These are phyloP conservation scores for Ogataea sp. DNA, from an alignment of 805 yeast genomes.

Conservation along the genomic window DNA sequence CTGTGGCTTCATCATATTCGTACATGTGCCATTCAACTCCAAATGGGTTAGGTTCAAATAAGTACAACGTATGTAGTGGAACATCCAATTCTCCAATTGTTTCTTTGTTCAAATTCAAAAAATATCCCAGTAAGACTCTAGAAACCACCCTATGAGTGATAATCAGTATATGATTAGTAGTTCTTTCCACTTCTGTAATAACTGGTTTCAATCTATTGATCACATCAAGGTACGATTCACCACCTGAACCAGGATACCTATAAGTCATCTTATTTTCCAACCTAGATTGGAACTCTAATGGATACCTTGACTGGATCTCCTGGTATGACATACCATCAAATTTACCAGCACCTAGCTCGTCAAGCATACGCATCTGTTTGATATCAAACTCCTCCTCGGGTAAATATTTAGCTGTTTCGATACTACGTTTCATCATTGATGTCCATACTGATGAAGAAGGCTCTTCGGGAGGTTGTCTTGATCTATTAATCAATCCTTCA, in stretches of 20 bases:
- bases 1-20: slow-evolving; percentile 72
- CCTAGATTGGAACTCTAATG: slow-evolving; percentile 74
- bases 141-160: slow-evolving; percentile 90
- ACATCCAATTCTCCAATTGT: slow-evolving; percentile 86
- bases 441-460: slow-evolving; percentile 89
- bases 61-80: slow-evolving; percentile 85
- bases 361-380: slow-evolving; percentile 87
- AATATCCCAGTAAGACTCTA: slow-evolving; percentile 80
- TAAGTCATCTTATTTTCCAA: slow-evolving; percentile 72
- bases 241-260: slow-evolving; percentile 95
- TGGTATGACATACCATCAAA: slow-evolving; percentile 91
- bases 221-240: slow-evolving; percentile 92
- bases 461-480: slow-evolving; percentile 40
- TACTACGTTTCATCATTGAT: slow-evolving; percentile 71
- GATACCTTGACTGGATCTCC: slow-evolving; percentile 65
- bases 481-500: too few species aligned
- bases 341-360: slow-evolving; percentile 89
- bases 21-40: slow-evolving; percentile 91
- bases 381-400: slow-evolving; percentile 67
- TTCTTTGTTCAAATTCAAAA: slow-evolving; percentile 71
- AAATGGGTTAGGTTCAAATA: slow-evolving; percentile 88
- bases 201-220: slow-evolving; percentile 83
- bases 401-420: slow-evolving; percentile 71
- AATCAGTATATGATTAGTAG: slow-evolving; percentile 76
- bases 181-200: slow-evolving; percentile 87